A percentile compares a stretch with the other conserved stretches of the same genome.
These are phyloP conservation scores for Leccinum variicolor DNA, from an alignment of 768 basidiomycete genomes.

Conservation along the genomic window DNA sequence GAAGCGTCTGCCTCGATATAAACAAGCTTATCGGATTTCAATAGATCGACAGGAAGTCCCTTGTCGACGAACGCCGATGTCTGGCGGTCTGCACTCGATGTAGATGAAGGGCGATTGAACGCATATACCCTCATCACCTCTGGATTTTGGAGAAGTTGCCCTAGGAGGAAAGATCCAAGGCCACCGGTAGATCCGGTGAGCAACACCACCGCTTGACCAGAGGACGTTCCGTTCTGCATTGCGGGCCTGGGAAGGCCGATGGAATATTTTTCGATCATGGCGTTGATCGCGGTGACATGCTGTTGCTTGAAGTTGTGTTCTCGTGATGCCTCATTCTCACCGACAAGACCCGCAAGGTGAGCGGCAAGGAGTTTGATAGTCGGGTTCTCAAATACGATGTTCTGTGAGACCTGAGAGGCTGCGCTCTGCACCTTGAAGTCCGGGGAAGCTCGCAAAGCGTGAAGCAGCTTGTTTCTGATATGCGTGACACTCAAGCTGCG, in stretches of 20 bases:
- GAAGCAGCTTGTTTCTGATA: slow-evolving; percentile 10
- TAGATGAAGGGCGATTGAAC: slow-evolving; percentile 27
- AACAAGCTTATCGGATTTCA: slow-evolving; percentile 32
- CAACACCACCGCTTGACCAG: background rate
- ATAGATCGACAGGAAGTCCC: slow-evolving; percentile 27
- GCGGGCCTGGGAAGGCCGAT: background rate
- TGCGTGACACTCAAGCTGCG: slow-evolving; percentile 22
- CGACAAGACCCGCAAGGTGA: slow-evolving; percentile 5
- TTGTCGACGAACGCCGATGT: slow-evolving; percentile 31
- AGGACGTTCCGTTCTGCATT: background rate
- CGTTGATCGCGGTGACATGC: slow-evolving; percentile 23
- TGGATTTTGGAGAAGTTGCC: slow-evolving; percentile 22
- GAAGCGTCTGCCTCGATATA: slow-evolving; percentile 37
- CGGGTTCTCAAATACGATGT: slow-evolving; percentile 36
- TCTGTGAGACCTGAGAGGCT: slow-evolving; percentile 21
- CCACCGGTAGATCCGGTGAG: slow-evolving; percentile 44
- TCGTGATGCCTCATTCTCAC: background rate
- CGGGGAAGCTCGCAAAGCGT: slow-evolving; percentile 22
- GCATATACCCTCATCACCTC: slow-evolving; percentile 30
- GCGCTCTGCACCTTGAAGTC: slow-evolving; percentile 18
- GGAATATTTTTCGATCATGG: slow-evolving; percentile 24
- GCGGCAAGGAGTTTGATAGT: slow-evolving; percentile 24
- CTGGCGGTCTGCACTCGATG: slow-evolving; percentile 27
- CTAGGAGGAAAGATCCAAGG: slow-evolving; percentile 37
- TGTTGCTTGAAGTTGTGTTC: background rate